Base-by-base conservation (phyloP, 2,329 filamentous ascomycete genomes). In the Paecilomyces variotii region DNA sequence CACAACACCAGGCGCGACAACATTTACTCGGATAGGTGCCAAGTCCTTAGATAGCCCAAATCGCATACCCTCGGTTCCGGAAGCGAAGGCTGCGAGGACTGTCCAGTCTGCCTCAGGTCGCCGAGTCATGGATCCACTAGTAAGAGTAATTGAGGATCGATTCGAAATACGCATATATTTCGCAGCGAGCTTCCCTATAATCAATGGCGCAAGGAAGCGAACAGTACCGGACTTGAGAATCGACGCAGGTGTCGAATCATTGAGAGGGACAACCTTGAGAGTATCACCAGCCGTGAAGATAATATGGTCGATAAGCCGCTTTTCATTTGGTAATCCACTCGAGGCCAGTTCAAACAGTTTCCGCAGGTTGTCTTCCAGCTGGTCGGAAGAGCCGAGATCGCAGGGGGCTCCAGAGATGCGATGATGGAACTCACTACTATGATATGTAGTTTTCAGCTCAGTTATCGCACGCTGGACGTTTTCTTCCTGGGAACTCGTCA, bases 201-300 rank as follows among this genome's bases (percentile, higher is more conserved):
- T 62, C 1, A 72, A 56, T 0, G 71, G 63, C 0, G 65, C 73
- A 10, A 74, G 39, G 54, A 74, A 67, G 1, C 78, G 72, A 34
- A 79, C 67, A 5, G 65, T 64, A 49, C 67, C 68, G 0, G 56
- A 56, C 0, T 57, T 54, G 11, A 69, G 25, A 6, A 74, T 59
- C 0, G 32, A 57, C 0, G 68, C 62, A 0, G 64, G 28, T 0
- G 68, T 72, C 1, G 72, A 53, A 0, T 74, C 67, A 0, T 57
- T 26, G 4, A 79, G 54, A 2, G 65, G 66, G 0, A 55, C 56
- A 1, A 62, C 10, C 1, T 45, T 9, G 3, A 66, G 55, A 2
- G 57, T 25, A 56, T 81, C 78, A 25, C 78, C 82, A 0, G 82
- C 80, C 0, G 80, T 82, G 68, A 73, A 76, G 56, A 82, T 70